These are phyloP conservation scores for Solanum infundibuliforme DNA, from an alignment of 257 asterid genomes.

Conservation along the genomic window DNA sequence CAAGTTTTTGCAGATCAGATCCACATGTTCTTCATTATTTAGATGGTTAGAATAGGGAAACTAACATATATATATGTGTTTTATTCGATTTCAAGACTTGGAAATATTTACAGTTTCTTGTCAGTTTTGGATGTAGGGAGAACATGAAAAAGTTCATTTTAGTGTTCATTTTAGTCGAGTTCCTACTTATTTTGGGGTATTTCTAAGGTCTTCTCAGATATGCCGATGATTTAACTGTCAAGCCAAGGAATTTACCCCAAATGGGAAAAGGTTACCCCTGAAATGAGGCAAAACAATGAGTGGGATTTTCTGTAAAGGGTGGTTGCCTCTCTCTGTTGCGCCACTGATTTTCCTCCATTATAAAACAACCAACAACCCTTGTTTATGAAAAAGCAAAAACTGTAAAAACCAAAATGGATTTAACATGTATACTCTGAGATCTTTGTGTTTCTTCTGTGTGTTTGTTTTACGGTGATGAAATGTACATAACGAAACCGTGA, in stretches of 20 bases:
- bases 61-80: too few relatives aligned
- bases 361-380: constrained; percentile 11
- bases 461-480: not conserved
- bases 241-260: not conserved
- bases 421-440: not conserved
- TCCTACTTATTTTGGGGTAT: too few relatives aligned
- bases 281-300: not conserved
- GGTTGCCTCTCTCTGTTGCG: not conserved
- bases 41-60: too few relatives aligned
- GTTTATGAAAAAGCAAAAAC: not conserved
- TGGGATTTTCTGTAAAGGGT: constrained; percentile 4
- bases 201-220: too few relatives aligned
- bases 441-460: not conserved
- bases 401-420: not conserved
- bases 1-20: too few relatives aligned
- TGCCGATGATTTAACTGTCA: too few relatives aligned
- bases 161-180: too few relatives aligned
- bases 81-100: too few relatives aligned
- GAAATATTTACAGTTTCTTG: too few relatives aligned
- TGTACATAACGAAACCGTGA: not conserved
- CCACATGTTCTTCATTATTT: too few relatives aligned
- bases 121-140: too few relatives aligned
- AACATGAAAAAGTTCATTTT: too few relatives aligned
- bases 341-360: not conserved
- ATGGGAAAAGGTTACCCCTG: not conserved